phyloP scores from a whole-genome alignment of 768 basidiomycete species.

The Candolleomyces eurysporus region DNA sequence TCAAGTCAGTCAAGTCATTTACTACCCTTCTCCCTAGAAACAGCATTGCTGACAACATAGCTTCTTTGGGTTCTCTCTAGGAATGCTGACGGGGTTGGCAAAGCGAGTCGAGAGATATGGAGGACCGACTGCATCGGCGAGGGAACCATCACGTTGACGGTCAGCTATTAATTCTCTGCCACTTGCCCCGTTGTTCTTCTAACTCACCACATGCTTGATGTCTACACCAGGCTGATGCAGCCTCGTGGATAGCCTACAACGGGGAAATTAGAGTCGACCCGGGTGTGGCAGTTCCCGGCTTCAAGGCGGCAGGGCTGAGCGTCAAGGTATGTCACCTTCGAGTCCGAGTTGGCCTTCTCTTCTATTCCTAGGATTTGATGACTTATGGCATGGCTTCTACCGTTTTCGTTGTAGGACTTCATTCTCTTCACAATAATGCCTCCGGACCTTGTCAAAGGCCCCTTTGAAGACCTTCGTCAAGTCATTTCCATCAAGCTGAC shows the following conservation, averaged over 20 bases:
- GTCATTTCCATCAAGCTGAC: slow-evolving; percentile 63
- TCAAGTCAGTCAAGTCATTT: slow-evolving; percentile 35
- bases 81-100: slow-evolving; percentile 41
- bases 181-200: not conserved
- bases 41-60: no score
- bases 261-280: slow-evolving; percentile 59
- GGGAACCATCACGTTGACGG: slow-evolving; percentile 56
- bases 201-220: not conserved
- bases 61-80: slow-evolving; percentile 23
- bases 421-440: slow-evolving; percentile 61
- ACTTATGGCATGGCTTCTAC: not conserved
- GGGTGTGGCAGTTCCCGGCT: slow-evolving; percentile 54
- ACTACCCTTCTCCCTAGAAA: not conserved
- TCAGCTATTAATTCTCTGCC: slow-evolving; percentile 27
- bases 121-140: slow-evolving; percentile 62
- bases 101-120: slow-evolving; percentile 71
- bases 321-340: slow-evolving; percentile 46
- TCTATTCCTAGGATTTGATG: not conserved
- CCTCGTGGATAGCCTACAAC: slow-evolving; percentile 58
- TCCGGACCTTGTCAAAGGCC: slow-evolving; percentile 49
- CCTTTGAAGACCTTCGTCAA: slow-evolving; percentile 59
- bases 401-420: slow-evolving; percentile 48
- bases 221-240: slow-evolving; percentile 52
- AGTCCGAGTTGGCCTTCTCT: not conserved
- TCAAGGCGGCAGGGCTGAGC: slow-evolving; percentile 61